Evolutionary conservation across 352 stramenopile genomes (phyloP).

Genomic region (Pythium chondricola): DNA sequence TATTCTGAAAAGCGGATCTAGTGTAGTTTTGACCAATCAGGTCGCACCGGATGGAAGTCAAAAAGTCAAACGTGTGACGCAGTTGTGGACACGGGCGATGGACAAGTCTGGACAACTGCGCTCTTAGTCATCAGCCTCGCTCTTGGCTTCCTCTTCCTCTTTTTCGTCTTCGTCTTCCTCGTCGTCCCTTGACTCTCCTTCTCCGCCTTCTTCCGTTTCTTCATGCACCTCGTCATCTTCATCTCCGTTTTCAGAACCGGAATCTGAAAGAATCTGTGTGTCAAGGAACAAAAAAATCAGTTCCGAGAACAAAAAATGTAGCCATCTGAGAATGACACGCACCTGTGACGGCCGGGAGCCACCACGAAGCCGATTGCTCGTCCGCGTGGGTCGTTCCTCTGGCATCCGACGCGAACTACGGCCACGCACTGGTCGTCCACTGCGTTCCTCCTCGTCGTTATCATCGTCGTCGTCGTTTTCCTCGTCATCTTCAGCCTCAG

Average conservation of each 20-base stretch:
- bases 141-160: slow-evolving; percentile 11
- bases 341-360: background rate
- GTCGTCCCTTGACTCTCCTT: slow-evolving; percentile 16
- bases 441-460: background rate
- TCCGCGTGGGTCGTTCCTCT: slow-evolving; percentile 7
- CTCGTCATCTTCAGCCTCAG: slow-evolving; percentile 1
- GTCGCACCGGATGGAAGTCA: no score
- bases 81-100: no score
- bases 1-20: no score
- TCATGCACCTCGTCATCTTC: slow-evolving; percentile 1
- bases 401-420: slow-evolving; percentile 6
- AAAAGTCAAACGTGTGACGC: no score
- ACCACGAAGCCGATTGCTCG: slow-evolving; percentile 8
- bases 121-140: slow-evolving; percentile 12
- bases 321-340: background rate
- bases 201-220: slow-evolving; percentile 4
- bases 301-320: background rate
- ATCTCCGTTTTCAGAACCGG: background rate
- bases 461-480: slow-evolving; percentile 1
- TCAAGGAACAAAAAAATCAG: no score
- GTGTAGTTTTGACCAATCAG: no score
- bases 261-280: no score
- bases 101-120: no score
- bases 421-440: background rate
- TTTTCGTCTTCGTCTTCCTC: slow-evolving; percentile 9